Evolutionary conservation across 345 rosid species (phyloP), one percentile per base, ranked within the genome.

Genomic region (Geranium brycei): DNA sequence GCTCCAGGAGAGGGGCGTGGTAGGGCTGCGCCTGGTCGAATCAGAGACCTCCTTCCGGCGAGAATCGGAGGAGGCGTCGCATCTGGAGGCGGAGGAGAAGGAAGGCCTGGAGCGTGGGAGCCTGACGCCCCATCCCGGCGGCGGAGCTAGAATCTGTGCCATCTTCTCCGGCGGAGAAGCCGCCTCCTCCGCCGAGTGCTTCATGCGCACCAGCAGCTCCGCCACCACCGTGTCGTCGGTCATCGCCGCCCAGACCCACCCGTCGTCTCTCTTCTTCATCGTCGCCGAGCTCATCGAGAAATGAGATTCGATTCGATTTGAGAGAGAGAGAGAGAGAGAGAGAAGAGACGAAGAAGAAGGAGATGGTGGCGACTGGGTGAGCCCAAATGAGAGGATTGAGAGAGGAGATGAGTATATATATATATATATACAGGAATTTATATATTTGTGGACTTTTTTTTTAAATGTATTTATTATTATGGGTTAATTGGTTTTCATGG

Each of bases 1-100:
- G 69, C 89, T 84, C 93, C 93, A 87, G 1, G 87, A 81, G 18
- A 87, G 83, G 1, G 93, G 87, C n/a, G 93, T 87, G 41, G 83
- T 82, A 1, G 93, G 93, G 64, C 89, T 87, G 12, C 76, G 76
- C 70, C 92, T 69, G 71, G 51, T 69, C 31, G 82, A 82, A 69
- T 83, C 86, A 12, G 68, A 76, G 51, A 79, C 78, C 19, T 67
- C 78, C 75, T 77, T 80, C 61, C 13, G 23, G 13, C 61, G 67
- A 6, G 69, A 69, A 13, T 40, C 61, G 35, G 59, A 62, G 40
- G 14, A 47, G 53, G 14, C 53, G 10, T 80, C 85, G 58, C 75
- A 76, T 64, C 87, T 67, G 19, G 81, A 17, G 30, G 69, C 66
- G n/a, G 62, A 31, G 41, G 3, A 2, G 47, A 10, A 11, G 53